phyloP scores from a whole-genome alignment of 305 asterid species.

The Solanum hybrid region DNA sequence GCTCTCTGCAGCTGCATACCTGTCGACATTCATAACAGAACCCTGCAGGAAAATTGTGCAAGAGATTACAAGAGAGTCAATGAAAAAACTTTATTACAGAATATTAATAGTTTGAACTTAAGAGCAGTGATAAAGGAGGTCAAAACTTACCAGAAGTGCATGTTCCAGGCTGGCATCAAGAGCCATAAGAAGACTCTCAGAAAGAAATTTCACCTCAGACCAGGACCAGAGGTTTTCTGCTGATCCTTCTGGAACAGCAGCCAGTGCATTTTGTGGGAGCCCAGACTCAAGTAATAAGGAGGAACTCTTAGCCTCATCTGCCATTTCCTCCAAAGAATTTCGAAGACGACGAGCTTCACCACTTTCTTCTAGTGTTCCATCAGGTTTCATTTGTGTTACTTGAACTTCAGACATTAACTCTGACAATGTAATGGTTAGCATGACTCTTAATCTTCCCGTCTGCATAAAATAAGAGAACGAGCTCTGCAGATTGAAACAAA shows the following conservation, averaged over 20 bases:
- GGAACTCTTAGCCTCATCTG: conserved; percentile 64
- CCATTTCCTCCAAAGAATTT: conserved; percentile 76
- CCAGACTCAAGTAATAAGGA: conserved; percentile 54
- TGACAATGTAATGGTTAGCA: conserved; percentile 85
- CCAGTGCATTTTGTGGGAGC: conserved; percentile 63
- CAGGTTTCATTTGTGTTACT: conserved; percentile 90
- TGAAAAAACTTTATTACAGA: not conserved
- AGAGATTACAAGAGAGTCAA: conserved; percentile 1
- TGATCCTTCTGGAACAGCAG: conserved; percentile 33
- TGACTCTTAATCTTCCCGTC: conserved; percentile 82
- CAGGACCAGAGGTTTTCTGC: conserved; percentile 67
- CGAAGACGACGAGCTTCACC: conserved; percentile 93
- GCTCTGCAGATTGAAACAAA: conserved; percentile 46
- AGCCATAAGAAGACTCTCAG: conserved; percentile 82
- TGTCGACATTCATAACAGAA: conserved; percentile 79
- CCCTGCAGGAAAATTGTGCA: conserved; percentile 38
- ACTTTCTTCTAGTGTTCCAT: conserved; percentile 91
- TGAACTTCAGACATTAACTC: conserved; percentile 99
- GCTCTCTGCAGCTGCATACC: conserved; percentile 98
- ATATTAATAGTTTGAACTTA: not conserved
- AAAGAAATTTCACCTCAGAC: conserved; percentile 71
- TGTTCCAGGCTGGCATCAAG: conserved; percentile 99
- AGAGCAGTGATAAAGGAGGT: conserved; percentile 12
- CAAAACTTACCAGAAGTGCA: conserved; percentile 67
- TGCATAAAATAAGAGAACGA: conserved; percentile 75